Base-by-base conservation (phyloP, 1,139 yeast species). In the Hansenula sp. region DNA sequence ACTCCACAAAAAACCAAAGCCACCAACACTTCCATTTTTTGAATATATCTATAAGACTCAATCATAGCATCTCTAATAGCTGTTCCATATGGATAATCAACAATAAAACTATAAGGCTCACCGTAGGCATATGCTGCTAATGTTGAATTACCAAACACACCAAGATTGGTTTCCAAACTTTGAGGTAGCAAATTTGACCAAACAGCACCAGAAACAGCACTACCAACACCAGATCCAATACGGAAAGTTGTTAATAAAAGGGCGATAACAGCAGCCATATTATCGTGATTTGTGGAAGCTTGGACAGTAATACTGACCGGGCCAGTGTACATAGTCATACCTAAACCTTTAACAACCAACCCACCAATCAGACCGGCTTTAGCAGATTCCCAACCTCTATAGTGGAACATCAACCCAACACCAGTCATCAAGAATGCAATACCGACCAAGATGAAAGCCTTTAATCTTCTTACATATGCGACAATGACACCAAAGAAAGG, bases 291-390 rank as follows among this genome's bases (percentile, higher is more conserved):
- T 24, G 84, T 77, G 45, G 76, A 74, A 2, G 87, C 65, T 55
- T 81, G 82, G 48, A 83, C 74, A 15, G 87, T 77, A 5, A 80
- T 84, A 55, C 78, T 85, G 16, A 81, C 73, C 28, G 87, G 77
- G 58, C 81, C 82, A 18, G 87, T 78, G 67, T 81, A 81, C 61
- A 84, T 72, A 10, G 87, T 85, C 40, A 87, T 84, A 54, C 89
- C 88, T 43, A 84, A 68, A 62, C 91, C 93, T 67, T 83, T 69
- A 31, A 83, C 65, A 59, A 82, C 77, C 53, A 80, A 71, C 21
- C 81, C 77, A 33, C 86, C 91, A 58, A 84, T 80, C 45, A 84
- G 71, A 52, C 91, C 91, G 33, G 67, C 51, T 46, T 71, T 68
- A 31, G 77, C 58, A 29, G 69, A 70, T 32, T 62, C 63, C 41